Percentiles rank a stretch among this genome's conserved stretches.
Conservation (phyloP, 2,329 filamentous ascomycete species). For the Cytospora piceae region DNA sequence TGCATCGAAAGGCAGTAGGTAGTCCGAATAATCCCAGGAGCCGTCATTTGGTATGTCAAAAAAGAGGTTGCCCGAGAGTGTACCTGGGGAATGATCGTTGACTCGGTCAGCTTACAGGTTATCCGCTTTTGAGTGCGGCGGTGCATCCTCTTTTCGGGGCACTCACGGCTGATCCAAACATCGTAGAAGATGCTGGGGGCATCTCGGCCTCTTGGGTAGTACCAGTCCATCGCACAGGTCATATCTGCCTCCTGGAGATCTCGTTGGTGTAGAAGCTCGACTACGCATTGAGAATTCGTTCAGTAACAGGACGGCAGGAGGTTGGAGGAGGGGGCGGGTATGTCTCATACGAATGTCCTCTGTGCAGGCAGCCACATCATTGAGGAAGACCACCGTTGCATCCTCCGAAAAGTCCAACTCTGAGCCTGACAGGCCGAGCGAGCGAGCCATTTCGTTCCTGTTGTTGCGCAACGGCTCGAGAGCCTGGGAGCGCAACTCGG, state of each 20-base stretch:
- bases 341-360: constrained; percentile 47
- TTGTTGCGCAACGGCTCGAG: constrained; percentile 4
- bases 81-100: background rate
- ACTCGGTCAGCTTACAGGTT: too few species aligned
- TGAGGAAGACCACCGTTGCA: constrained; percentile 51
- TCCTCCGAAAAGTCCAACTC: constrained; percentile 31
- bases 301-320: too few species aligned
- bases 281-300: too few species aligned
- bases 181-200: constrained; percentile 28
- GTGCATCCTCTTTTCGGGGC: too few species aligned
- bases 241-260: constrained; percentile 21
- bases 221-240: constrained; percentile 30
- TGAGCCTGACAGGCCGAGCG: background rate
- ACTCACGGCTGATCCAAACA: constrained; percentile 14
- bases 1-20: constrained; percentile 14
- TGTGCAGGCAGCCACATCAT: constrained; percentile 52
- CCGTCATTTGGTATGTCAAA: constrained; percentile 27
- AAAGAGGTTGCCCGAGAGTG: constrained; percentile 27
- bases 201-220: constrained; percentile 10
- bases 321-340: too few species aligned
- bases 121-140: too few species aligned
- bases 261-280: constrained; percentile 55
- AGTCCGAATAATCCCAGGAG: constrained; percentile 8
- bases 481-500: constrained; percentile 9
- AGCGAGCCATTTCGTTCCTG: constrained; percentile 4